Evolutionary conservation across 768 basidiomycete species (phyloP).

Genomic region (Boletus rubroflammeus): DNA sequence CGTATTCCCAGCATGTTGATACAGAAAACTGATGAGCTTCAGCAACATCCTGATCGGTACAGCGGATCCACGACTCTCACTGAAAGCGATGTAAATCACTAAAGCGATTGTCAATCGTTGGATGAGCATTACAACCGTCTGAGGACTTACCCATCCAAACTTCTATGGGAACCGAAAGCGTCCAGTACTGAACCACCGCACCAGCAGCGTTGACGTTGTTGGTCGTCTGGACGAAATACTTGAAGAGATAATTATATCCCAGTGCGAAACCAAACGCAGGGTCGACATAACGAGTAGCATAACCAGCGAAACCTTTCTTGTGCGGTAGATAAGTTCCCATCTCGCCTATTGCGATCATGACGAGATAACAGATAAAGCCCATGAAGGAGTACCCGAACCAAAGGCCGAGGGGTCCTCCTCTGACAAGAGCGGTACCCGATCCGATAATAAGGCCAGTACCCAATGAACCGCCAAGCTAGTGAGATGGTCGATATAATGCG

Average conservation of each 20-base stretch:
- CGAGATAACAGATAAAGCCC: conserved; percentile 55
- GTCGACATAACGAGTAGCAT: conserved; percentile 63
- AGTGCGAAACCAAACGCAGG: conserved; percentile 63
- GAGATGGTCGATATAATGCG: background rate
- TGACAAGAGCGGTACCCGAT: conserved; percentile 54
- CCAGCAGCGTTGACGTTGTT: conserved; percentile 66
- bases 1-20: conserved; percentile 61
- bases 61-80: conserved; percentile 31
- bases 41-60: background rate
- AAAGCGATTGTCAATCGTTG: conserved; percentile 5
- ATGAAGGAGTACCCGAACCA: conserved; percentile 44
- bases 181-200: conserved; percentile 50
- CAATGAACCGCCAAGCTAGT: conserved; percentile 46
- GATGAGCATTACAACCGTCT: background rate
- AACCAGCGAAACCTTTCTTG: conserved; percentile 56
- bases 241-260: conserved; percentile 49
- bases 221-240: conserved; percentile 62
- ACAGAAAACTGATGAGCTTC: conserved; percentile 39
- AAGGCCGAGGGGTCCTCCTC: conserved; percentile 51
- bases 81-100: conserved; percentile 59
- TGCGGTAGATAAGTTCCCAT: conserved; percentile 46
- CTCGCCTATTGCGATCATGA: conserved; percentile 48
- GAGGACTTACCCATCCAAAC: conserved; percentile 54
- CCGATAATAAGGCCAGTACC: conserved; percentile 56
- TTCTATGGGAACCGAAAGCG: conserved; percentile 39